These are phyloP conservation scores for Spergularia bocconei DNA, from an alignment of 148 eudicot genomes.

Conservation along the genomic window DNA sequence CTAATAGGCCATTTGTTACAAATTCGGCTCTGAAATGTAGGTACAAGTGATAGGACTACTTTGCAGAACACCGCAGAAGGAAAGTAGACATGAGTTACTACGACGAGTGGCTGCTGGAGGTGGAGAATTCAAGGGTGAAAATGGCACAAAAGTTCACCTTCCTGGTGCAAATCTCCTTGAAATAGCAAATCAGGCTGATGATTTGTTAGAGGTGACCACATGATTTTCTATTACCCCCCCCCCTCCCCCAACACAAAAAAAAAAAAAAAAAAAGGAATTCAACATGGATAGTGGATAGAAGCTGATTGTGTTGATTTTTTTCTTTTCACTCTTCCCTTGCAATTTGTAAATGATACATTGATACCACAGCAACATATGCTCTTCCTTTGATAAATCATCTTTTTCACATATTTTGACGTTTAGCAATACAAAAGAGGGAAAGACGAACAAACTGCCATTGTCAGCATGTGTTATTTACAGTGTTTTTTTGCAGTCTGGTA, in stretches of 20 bases:
- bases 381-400: too few species aligned
- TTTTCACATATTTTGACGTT: too few species aligned
- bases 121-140: constrained; percentile 73
- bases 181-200: constrained; percentile 98
- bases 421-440: background rate
- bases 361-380: too few species aligned
- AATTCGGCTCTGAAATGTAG: constrained; percentile 28
- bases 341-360: background rate
- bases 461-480: background rate
- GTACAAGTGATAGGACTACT: constrained; percentile 95
- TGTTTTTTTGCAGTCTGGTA: background rate
- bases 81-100: constrained; percentile 86
- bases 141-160: constrained; percentile 87
- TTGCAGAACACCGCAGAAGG: constrained; percentile 87
- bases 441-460: background rate
- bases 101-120: constrained; percentile 96
- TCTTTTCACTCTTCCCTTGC: background rate
- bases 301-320: background rate
- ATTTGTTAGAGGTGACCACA: constrained; percentile 69
- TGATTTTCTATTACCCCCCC: constrained; percentile 6
- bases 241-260: background rate
- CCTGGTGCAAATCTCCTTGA: constrained; percentile 93
- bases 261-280: background rate
- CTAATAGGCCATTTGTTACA: background rate
- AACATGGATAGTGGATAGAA: background rate